Conservation (phyloP, 1,284 basidiomycete species). For the Ganoderma lingzhi region DNA sequence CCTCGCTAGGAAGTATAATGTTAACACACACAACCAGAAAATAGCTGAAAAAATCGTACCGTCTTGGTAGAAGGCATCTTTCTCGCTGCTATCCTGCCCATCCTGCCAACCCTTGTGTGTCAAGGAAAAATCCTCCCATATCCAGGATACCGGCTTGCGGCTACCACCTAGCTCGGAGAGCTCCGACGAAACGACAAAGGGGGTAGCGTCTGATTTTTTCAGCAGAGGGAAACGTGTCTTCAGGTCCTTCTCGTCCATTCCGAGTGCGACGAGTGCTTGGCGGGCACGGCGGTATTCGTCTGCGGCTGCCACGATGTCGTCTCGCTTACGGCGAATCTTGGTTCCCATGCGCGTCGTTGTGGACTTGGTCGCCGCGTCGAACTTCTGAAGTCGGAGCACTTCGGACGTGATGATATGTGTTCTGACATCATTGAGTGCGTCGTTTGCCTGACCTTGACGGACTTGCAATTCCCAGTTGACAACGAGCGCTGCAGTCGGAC, state of each 20-base stretch:
- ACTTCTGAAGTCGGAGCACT: constrained; percentile 3
- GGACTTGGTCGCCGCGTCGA: constrained; percentile 10
- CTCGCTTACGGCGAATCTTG: constrained; percentile 18
- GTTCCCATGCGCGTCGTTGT: neutral
- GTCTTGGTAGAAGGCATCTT: constrained; percentile 19
- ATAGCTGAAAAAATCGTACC: no score
- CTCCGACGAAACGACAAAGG: neutral
- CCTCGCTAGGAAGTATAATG: no score
- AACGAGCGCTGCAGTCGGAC: neutral
- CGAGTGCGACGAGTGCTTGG: neutral
- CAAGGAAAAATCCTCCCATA: constrained; percentile 27
- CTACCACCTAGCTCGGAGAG: neutral
- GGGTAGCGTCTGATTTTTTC: neutral
- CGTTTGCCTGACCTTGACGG: constrained; percentile 17
- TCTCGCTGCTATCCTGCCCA: constrained; percentile 7
- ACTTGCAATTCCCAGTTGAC: constrained; percentile 8
- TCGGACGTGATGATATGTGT: constrained; percentile 20
- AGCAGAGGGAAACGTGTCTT: neutral
- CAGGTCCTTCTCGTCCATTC: neutral
- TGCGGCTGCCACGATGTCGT: constrained; percentile 12
- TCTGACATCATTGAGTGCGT: constrained; percentile 20
- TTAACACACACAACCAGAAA: no score
- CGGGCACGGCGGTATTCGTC: constrained; percentile 16
- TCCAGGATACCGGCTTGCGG: constrained; percentile 21
- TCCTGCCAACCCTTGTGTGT: no score